Evolutionary conservation across 78 protist species (phyloP).

Genomic region (Dictyostelium purpureum): DNA sequence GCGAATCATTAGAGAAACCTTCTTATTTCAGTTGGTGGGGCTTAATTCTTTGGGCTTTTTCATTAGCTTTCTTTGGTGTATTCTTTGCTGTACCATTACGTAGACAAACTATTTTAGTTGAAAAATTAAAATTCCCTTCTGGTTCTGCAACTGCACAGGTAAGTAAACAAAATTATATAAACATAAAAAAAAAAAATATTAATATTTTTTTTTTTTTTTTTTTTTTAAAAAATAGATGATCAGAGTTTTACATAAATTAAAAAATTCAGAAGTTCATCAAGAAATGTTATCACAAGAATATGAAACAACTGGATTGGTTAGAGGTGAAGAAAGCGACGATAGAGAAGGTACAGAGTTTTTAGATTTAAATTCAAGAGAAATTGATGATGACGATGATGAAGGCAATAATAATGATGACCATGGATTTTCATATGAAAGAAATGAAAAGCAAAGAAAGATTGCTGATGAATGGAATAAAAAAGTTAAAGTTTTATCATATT

Average conservation of each 20-base stretch:
- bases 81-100: constrained; percentile 93
- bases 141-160: constrained; percentile 91
- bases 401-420: not conserved
- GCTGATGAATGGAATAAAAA: constrained; percentile 20
- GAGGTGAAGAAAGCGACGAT: not conserved
- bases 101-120: constrained; percentile 84
- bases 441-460: not conserved
- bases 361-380: not conserved
- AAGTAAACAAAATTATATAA: not conserved
- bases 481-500: constrained; percentile 69
- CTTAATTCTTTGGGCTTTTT: constrained; percentile 75
- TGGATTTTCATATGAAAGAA: not conserved
- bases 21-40: constrained; percentile 64
- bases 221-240: constrained; percentile 39
- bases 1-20: not conserved
- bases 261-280: constrained; percentile 21
- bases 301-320: not conserved
- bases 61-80: constrained; percentile 88
- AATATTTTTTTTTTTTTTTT: not conserved
- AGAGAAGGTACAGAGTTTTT: not conserved
- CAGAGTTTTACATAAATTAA: constrained; percentile 55
- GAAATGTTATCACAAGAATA: not conserved
- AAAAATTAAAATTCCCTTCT: constrained; percentile 90
- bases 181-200: not conserved
- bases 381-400: not conserved